Percentiles rank a stretch among this genome's conserved stretches.
phyloP scores from a whole-genome alignment of 345 rosid species.

The Combretum micranthum region DNA sequence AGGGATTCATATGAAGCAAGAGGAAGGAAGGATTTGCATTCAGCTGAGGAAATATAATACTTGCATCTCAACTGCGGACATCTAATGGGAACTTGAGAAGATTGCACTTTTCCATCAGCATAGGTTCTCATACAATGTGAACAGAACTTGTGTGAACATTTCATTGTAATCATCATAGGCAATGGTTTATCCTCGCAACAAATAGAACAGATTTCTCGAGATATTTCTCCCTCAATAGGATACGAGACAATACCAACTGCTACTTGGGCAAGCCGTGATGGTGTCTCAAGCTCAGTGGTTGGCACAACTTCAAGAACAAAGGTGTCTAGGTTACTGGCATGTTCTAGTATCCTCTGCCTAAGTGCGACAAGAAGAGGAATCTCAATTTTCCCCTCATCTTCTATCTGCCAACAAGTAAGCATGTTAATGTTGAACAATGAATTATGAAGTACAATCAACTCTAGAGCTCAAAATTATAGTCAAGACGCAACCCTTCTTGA shows the following conservation, averaged over 20 bases:
- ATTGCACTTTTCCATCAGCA: constrained; percentile 70
- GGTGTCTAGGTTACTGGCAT: constrained; percentile 47
- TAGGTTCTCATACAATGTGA: constrained; percentile 91
- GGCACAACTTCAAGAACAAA: constrained; percentile 64
- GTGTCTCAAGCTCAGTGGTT: constrained; percentile 43
- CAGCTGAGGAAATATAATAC: constrained; percentile 49
- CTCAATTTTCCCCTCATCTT: constrained; percentile 48
- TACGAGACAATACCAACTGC: constrained; percentile 72
- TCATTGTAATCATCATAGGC: constrained; percentile 69
- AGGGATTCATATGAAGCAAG: constrained; percentile 46
- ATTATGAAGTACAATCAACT: constrained; percentile 1
- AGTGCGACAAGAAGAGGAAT: constrained; percentile 63
- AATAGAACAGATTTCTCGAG: constrained; percentile 60
- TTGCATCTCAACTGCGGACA: constrained; percentile 90
- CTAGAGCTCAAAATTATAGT: neutral
- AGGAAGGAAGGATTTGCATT: constrained; percentile 73
- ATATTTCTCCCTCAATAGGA: constrained; percentile 26
- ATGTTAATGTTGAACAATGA: constrained; percentile 8
- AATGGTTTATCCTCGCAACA: constrained; percentile 83
- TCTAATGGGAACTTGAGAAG: constrained; percentile 73
- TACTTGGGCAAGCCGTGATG: constrained; percentile 63
- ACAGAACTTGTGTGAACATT: constrained; percentile 89
- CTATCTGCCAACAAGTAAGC: constrained; percentile 40
- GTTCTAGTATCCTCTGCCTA: constrained; percentile 68
- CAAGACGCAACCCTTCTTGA: neutral